Base-by-base conservation (phyloP, 2,329 filamentous ascomycete species). In the Nemania abortiva region DNA sequence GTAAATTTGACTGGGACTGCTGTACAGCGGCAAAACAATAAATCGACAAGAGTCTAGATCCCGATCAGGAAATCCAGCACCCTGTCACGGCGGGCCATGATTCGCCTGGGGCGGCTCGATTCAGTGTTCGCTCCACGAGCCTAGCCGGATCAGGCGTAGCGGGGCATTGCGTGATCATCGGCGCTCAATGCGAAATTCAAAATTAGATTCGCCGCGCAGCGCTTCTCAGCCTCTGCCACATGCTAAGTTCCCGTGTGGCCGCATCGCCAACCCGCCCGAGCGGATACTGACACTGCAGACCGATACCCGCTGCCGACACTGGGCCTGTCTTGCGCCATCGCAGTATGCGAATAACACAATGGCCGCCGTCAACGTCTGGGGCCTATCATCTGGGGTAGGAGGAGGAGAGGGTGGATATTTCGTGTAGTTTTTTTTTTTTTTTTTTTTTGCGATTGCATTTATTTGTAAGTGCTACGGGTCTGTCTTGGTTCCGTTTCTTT, bases 341-440 rank as follows among this genome's bases (percentile, higher is more conserved):
- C 54, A 63, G 68, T 60, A 52, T 66, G 63, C 56, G 61, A 69
- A 72, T 71, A 72, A 68, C 69, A 74, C 70, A 67, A 78, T 78
- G 74, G 70, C 65, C 52, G 59, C 53, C 53, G 56, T 69, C 52
- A 70, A 69, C 58, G 65, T 75, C 72, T 76, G 72, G 73, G 62
- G 27, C 61, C 61, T 66, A 72, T 69, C 74, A 59, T 76, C 74
- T 58, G 72, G 73, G 67, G 71, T 73, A 56, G 69, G 73, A 68
- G 73, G 72, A 73, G 71, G 73, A 69, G 65, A 56, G 29, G 49
- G 52, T 45, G 53, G 29, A 27, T 54, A 18, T 31, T 31, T 31
- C 4, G 1, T 6, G 52, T 31, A 37, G 63, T 60, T 64, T 63
- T 58, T 61, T 70, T 56, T 67, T 34, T 62, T 62, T 60, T 56